Evolutionary conservation across 805 yeast genomes (phyloP).

Genomic region (Brettanomyces naardenensis): DNA sequence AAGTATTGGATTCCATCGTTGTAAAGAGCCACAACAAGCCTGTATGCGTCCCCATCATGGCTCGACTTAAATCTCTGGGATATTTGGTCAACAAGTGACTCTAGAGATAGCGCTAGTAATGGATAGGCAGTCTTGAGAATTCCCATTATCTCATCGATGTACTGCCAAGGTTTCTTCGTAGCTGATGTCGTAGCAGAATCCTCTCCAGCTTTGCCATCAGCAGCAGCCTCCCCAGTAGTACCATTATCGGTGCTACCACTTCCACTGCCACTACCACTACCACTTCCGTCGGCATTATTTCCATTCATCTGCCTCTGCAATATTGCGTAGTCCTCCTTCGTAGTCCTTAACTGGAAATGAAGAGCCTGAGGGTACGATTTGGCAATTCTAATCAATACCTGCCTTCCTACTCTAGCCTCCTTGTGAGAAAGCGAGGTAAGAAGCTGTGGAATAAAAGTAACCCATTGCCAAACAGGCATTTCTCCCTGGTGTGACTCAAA

Average conservation of each 20-base stretch:
- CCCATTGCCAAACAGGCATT: conserved; percentile 99
- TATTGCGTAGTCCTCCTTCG: conserved; percentile 87
- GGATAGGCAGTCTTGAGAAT: conserved; percentile 96
- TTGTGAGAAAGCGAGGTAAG: conserved; percentile 82
- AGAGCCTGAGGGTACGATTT: conserved; percentile 96
- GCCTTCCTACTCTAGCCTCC: conserved; percentile 85
- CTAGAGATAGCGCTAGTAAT: conserved; percentile 81
- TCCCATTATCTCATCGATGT: conserved; percentile 87
- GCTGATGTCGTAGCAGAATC: conserved; percentile 21
- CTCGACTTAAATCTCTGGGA: conserved; percentile 88
- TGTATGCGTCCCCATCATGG: conserved; percentile 92
- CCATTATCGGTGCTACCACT: not conserved
- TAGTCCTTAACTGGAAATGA: conserved; percentile 91
- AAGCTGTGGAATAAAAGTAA: conserved; percentile 91
- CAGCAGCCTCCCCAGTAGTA: not conserved
- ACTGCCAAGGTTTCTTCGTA: conserved; percentile 74
- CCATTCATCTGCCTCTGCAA: conserved; percentile 57
- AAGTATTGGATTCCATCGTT: conserved; percentile 91
- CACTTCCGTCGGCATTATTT: not conserved
- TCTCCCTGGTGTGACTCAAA: conserved; percentile 92
- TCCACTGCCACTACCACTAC: not conserved
- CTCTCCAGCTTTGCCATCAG: conserved; percentile 7
- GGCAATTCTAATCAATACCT: conserved; percentile 83
- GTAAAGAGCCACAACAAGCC: conserved; percentile 83
- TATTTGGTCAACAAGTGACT: conserved; percentile 92